Evolutionary conservation across 2,329 filamentous ascomycete genomes (phyloP).

Genomic region (Fusarium coicis): DNA sequence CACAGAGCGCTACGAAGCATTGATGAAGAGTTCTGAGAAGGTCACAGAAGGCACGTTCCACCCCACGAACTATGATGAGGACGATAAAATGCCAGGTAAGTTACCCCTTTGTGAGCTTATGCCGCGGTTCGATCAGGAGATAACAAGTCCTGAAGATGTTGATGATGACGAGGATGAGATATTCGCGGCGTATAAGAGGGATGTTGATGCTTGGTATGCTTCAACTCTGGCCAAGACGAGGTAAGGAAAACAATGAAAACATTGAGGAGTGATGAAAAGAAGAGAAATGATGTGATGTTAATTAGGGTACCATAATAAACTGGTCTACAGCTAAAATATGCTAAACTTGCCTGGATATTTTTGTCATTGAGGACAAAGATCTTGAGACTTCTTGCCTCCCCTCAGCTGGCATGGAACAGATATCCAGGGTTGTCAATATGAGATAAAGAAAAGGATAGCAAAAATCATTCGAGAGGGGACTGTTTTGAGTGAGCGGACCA

Average conservation of each 20-base stretch:
- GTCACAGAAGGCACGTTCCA: neutral
- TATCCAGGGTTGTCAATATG: neutral
- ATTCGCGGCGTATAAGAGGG: conserved; percentile 3
- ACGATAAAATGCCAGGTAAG: neutral
- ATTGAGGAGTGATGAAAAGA: neutral
- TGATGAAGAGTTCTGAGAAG: neutral
- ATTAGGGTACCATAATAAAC: neutral
- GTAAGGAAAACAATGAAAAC: neutral
- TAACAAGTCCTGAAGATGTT: neutral
- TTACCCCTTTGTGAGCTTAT: conserved; percentile 18
- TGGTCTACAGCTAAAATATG: neutral
- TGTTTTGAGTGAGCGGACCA: neutral
- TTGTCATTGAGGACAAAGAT: neutral
- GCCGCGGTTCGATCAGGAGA: conserved; percentile 4
- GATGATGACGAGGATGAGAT: conserved; percentile 2
- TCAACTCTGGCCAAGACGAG: neutral
- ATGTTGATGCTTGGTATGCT: conserved; percentile 10
- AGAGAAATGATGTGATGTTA: neutral
- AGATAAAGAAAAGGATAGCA: neutral
- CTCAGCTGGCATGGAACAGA: neutral
- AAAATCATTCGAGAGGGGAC: neutral
- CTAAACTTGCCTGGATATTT: neutral
- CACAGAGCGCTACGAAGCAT: conserved; percentile 4
- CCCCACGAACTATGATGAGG: neutral
- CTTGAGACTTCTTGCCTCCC: neutral